phyloP scores from a whole-genome alignment of 208 protist genomes.

The Zelonia costaricensis region DNA sequence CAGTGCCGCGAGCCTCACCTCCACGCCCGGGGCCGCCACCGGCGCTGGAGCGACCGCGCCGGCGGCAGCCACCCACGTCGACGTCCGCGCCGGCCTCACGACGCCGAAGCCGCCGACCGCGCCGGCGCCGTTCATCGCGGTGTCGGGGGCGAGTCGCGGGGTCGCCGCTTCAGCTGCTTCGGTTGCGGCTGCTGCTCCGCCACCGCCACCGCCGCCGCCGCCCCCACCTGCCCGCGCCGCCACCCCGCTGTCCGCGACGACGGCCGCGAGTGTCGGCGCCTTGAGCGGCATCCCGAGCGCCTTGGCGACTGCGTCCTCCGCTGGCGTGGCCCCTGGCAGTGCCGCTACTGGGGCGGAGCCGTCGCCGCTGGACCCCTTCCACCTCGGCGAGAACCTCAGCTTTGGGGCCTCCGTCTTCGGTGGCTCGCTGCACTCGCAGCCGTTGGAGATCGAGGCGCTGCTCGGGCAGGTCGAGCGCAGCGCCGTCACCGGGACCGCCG shows the following conservation, averaged over 20 bases:
- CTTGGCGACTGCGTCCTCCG: not conserved
- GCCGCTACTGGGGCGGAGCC: not conserved
- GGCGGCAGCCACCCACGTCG: slow-evolving; percentile 2
- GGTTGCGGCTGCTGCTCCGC: not conserved
- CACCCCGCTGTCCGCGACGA: too few species aligned
- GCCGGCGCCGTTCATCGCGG: slow-evolving; percentile 9
- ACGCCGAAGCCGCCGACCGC: slow-evolving; percentile 10
- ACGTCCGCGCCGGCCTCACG: slow-evolving; percentile 1
- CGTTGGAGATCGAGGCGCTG: slow-evolving; percentile 31
- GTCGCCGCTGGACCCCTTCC: slow-evolving; percentile 12
- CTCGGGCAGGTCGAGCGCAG: slow-evolving; percentile 30
- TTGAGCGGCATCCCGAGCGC: too few species aligned
- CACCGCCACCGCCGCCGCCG: not conserved
- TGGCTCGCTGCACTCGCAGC: slow-evolving; percentile 12
- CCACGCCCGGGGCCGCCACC: not conserved
- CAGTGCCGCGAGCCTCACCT: slow-evolving; percentile 7
- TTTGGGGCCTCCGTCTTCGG: slow-evolving; percentile 23
- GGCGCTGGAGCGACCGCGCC: not conserved
- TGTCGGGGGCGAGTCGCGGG: not conserved
- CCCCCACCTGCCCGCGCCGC: too few species aligned
- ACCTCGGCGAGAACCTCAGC: slow-evolving; percentile 18
- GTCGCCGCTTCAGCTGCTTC: not conserved
- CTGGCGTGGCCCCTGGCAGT: not conserved
- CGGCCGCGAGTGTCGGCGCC: too few species aligned
- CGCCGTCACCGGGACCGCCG: slow-evolving; percentile 2